Percentiles rank a stretch among this genome's conserved stretches.
phyloP scores from a whole-genome alignment of 2,329 filamentous ascomycete genomes.

The Beauveria brongniartii region DNA sequence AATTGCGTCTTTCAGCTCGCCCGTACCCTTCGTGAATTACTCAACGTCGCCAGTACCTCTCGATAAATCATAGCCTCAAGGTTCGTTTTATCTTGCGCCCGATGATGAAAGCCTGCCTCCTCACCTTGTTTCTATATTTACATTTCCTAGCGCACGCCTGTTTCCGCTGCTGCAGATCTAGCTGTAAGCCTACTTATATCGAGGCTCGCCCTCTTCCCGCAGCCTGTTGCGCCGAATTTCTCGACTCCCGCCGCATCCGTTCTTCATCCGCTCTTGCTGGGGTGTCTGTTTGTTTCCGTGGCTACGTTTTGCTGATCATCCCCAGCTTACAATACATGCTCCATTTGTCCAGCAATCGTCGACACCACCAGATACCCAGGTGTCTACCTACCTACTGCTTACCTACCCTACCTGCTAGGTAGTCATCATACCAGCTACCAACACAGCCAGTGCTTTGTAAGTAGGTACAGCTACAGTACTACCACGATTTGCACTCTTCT shows the following conservation, averaged over 20 bases:
- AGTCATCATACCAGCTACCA: neutral
- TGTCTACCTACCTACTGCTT: neutral
- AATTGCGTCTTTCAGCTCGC: constrained; percentile 1
- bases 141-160: neutral
- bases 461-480: neutral
- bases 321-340: constrained; percentile 5
- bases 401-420: neutral
- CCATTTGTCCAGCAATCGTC: neutral
- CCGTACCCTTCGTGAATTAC: neutral
- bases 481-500: neutral
- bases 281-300: neutral
- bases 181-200: constrained; percentile 8
- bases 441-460: neutral
- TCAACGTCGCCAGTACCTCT: neutral
- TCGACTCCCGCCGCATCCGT: constrained; percentile 5
- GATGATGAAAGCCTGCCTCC: neutral
- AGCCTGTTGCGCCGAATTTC: neutral
- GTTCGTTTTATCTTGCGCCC: neutral
- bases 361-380: neutral
- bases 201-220: constrained; percentile 2
- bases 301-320: constrained; percentile 2
- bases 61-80: constrained; percentile 3
- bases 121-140: constrained; percentile 7
- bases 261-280: neutral
- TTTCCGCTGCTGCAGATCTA: neutral